These are phyloP conservation scores for Lactuca saligna DNA, from an alignment of 129 eudicot species.

Conservation along the genomic window DNA sequence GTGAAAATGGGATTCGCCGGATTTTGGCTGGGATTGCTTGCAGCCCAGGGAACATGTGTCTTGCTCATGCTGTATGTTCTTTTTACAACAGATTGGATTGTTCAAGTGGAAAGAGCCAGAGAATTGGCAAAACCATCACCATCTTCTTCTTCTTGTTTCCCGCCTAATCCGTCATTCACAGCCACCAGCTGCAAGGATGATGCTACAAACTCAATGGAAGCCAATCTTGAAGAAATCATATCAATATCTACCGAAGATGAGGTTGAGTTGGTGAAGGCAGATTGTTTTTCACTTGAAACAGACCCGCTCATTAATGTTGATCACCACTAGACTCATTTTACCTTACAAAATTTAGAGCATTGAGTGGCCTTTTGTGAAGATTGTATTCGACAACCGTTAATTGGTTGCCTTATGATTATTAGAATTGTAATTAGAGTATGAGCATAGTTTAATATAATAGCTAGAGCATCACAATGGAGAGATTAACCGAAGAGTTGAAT, in stretches of 20 bases:
- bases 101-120: constrained; percentile 69
- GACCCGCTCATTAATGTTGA: constrained; percentile 57
- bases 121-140: constrained; percentile 50
- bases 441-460: no score
- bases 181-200: neutral
- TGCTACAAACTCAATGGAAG: constrained; percentile 16
- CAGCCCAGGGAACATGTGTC: constrained; percentile 87
- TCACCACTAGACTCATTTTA: constrained; percentile 3
- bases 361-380: neutral
- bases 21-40: constrained; percentile 80
- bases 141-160: neutral
- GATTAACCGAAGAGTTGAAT: no score
- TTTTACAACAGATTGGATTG: constrained; percentile 66
- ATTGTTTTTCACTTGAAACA: constrained; percentile 41
- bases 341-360: neutral
- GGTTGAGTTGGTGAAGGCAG: constrained; percentile 37
- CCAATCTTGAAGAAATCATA: constrained; percentile 42
- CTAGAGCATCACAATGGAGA: no score
- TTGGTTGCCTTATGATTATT: neutral
- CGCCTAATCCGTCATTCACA: constrained; percentile 13
- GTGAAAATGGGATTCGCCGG: constrained; percentile 69
- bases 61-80: constrained; percentile 67
- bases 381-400: constrained; percentile 7
- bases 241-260: constrained; percentile 23
- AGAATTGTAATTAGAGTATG: neutral